Conservation (phyloP, 2,329 filamentous ascomycete genomes). For the Exophiala alcalophila region DNA sequence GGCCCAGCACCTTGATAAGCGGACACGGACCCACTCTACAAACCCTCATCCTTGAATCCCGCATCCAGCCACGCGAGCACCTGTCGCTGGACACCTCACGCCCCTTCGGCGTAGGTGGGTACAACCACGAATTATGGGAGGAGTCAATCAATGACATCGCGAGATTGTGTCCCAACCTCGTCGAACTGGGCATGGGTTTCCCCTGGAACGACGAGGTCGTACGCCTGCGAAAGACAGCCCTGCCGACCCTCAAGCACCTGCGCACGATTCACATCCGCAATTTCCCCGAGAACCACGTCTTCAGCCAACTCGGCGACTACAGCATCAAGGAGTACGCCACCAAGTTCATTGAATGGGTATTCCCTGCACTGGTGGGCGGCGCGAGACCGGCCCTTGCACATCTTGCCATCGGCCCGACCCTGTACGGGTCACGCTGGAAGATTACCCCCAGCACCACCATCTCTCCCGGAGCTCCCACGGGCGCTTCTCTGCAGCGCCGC, state of each 20-base stretch:
- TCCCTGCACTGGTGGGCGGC: conserved; percentile 21
- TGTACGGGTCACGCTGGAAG: conserved; percentile 30
- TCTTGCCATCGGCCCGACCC: conserved; percentile 30
- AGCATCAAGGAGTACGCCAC: conserved; percentile 30
- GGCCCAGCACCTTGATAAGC: conserved; percentile 22
- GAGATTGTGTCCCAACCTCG: conserved; percentile 27
- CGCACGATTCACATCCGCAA: conserved; percentile 31
- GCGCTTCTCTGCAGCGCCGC: not conserved
- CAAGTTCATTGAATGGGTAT: conserved; percentile 32
- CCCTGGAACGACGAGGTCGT: conserved; percentile 31
- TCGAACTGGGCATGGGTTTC: conserved; percentile 30
- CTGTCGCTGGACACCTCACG: conserved; percentile 29
- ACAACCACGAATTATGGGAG: conserved; percentile 30
- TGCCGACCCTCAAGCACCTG: conserved; percentile 25
- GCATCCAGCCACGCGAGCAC: conserved; percentile 30
- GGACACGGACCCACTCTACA: conserved; percentile 28
- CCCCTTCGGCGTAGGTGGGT: conserved; percentile 30
- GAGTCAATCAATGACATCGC: conserved; percentile 29
- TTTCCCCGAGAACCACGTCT: conserved; percentile 28
- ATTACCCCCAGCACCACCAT: conserved; percentile 3
- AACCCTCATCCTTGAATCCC: conserved; percentile 29
- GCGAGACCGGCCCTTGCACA: conserved; percentile 23
- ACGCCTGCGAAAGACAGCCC: conserved; percentile 25
- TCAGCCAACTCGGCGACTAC: conserved; percentile 30
- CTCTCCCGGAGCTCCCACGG: not conserved